Conservation (phyloP, 108 stramenopile species). For the Cylindrotheca closterium region DNA sequence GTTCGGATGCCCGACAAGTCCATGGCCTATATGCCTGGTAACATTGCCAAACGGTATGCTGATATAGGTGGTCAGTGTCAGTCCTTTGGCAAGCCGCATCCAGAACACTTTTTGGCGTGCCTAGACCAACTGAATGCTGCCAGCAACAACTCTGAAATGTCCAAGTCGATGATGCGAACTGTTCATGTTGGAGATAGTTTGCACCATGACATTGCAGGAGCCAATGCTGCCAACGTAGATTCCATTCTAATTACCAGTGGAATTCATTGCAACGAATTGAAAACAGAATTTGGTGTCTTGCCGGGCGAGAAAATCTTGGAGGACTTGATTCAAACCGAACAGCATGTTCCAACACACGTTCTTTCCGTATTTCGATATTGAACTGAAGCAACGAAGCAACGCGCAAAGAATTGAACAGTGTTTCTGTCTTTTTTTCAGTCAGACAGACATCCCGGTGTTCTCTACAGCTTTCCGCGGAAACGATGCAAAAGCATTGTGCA, state of each 20-base stretch:
- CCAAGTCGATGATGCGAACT: slow-evolving; percentile 12
- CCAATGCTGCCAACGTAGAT: slow-evolving; percentile 61
- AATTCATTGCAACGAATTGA: slow-evolving; percentile 66
- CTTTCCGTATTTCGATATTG: slow-evolving; percentile 37
- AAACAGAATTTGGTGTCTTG: slow-evolving; percentile 24
- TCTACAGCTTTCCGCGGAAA: too few relatives aligned
- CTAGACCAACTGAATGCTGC: slow-evolving; percentile 41
- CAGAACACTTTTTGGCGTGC: slow-evolving; percentile 64
- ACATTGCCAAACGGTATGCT: slow-evolving; percentile 63
- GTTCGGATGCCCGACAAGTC: slow-evolving; percentile 47
- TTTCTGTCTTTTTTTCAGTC: too few relatives aligned
- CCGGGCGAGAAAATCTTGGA: slow-evolving; percentile 17
- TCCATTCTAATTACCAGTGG: slow-evolving; percentile 74
- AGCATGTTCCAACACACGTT: slow-evolving; percentile 41
- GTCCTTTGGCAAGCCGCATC: slow-evolving; percentile 77
- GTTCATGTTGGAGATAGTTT: slow-evolving; percentile 89
- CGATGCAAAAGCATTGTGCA: too few relatives aligned
- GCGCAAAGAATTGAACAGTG: slow-evolving; percentile 9
- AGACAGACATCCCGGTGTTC: too few relatives aligned
- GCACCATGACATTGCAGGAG: slow-evolving; percentile 88
- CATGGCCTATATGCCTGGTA: slow-evolving; percentile 74
- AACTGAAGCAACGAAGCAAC: slow-evolving; percentile 1
- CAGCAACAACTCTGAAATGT: too few relatives aligned
- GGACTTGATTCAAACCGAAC: slow-evolving; percentile 21
- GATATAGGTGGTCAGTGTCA: slow-evolving; percentile 44